phyloP scores from a whole-genome alignment of 768 basidiomycete genomes.

The Tylopilus rubrobrunneus region DNA sequence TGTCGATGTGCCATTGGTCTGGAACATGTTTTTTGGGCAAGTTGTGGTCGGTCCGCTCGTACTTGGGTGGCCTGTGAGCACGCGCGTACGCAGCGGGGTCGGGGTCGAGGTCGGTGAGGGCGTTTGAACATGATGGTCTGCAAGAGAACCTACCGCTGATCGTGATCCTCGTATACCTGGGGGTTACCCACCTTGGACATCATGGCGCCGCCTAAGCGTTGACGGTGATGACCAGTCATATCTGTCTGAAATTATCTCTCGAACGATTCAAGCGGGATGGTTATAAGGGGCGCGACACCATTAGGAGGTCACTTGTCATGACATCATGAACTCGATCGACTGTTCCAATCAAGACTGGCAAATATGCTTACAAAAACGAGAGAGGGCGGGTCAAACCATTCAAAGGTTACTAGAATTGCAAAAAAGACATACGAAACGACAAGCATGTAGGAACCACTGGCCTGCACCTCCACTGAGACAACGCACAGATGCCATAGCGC shows the following conservation, averaged over 20 bases:
- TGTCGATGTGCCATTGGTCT: conserved; percentile 28
- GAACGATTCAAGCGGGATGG: background rate
- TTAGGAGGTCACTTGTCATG: background rate
- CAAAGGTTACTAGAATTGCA: background rate
- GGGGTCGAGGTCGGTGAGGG: background rate
- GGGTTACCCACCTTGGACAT: conserved; percentile 48
- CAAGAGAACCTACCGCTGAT: conserved; percentile 39
- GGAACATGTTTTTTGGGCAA: conserved; percentile 25
- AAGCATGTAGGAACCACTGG: conserved; percentile 31
- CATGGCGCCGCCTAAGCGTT: conserved; percentile 38
- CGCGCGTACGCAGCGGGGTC: background rate
- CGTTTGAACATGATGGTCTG: background rate
- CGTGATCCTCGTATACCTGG: conserved; percentile 44
- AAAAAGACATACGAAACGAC: background rate
- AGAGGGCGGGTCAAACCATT: no score
- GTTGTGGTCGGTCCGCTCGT: conserved; percentile 15
- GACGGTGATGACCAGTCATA: conserved; percentile 17
- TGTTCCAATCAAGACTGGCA: no score
- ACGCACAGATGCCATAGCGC: conserved; percentile 27
- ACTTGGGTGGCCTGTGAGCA: conserved; percentile 18
- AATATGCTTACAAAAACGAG: no score
- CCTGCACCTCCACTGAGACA: conserved; percentile 20
- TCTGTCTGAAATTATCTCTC: background rate
- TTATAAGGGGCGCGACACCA: background rate
- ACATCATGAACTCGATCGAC: background rate